A percentile compares a stretch with the other conserved stretches of the same genome.
phyloP scores from a whole-genome alignment of 371 early-diverging fungal species.

The Mucor lusitanicus region DNA sequence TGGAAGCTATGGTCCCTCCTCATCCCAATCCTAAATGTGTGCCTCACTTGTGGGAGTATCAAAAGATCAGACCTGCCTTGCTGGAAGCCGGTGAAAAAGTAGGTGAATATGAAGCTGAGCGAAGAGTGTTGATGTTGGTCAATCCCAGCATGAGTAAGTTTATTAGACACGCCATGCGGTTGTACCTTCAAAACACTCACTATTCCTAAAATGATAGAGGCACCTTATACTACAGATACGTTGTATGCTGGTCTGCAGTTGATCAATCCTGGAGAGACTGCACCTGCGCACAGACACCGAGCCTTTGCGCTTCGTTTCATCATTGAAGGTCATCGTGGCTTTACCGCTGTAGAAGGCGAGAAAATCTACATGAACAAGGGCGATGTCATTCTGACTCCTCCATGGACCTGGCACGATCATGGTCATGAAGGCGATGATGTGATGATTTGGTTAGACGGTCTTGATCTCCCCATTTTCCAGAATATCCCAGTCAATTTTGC shows the following conservation, averaged over 20 bases:
- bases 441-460: slow-evolving; percentile 32
- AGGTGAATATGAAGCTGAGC: slow-evolving; percentile 25
- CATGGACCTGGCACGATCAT: slow-evolving; percentile 31
- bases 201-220: slow-evolving; percentile 7
- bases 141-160: slow-evolving; percentile 23
- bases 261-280: slow-evolving; percentile 27
- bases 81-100: slow-evolving; percentile 22
- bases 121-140: slow-evolving; percentile 27
- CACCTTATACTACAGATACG: slow-evolving; percentile 28
- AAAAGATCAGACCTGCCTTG: slow-evolving; percentile 24
- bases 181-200: too few relatives aligned
- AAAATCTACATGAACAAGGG: slow-evolving; percentile 31
- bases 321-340: slow-evolving; percentile 27
- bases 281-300: slow-evolving; percentile 29
- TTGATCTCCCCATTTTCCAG: slow-evolving; percentile 32
- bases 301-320: slow-evolving; percentile 33
- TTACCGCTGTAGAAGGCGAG: slow-evolving; percentile 29
- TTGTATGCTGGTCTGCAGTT: slow-evolving; percentile 27
- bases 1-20: slow-evolving; percentile 31
- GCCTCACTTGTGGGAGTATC: slow-evolving; percentile 27
- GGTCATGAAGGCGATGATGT: slow-evolving; percentile 30
- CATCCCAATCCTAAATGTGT: slow-evolving; percentile 20
- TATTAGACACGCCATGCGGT: too few relatives aligned
- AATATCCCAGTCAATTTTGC: slow-evolving; percentile 31
- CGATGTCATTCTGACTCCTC: slow-evolving; percentile 29